Evolutionary conservation across 208 protist species (phyloP), one percentile per base, ranked within the genome.

Genomic region (Leishmania arabica): DNA sequence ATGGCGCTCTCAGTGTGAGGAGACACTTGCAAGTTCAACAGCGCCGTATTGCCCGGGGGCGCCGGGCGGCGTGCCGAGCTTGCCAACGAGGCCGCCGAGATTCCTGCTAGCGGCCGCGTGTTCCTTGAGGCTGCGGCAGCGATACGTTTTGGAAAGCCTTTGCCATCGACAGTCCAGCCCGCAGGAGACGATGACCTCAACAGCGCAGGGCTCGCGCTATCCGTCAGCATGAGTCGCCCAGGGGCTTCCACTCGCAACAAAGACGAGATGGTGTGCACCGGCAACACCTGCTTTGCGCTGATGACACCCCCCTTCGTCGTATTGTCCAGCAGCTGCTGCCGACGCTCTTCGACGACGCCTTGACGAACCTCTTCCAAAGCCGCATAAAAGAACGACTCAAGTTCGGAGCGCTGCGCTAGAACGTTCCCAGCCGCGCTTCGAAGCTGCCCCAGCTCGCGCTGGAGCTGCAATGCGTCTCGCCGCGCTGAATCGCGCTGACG

Each of bases 371-470:
- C 88, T 2, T 75, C 77, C 31, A 98, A 83, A 1, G 96, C 95
- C 3, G 89, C 89, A 78, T 95, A 82, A 85, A 98, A 98, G 76
- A 97, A 98, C 34, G 77, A 58, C 80, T 98, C 92, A 42, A 98
- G 84, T 47, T 98, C 96, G 27, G 85, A 88, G 37, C 94, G 94
- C 75, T 93, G 87, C 11, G 81, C 51, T n/a, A 98, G 66, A 53
- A 98, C 78, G 68, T 88, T 69, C n/a, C 69, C 21, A 45, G 94
- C 88, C 4, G 90, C 75, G 21, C 64, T 70, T 13, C 94, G 94
- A 53, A 98, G 78, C 71, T 91, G 84, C 40, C 72, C 65, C 21
- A 98, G 84, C n/a, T 97, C 93, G 3, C 81, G 66, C 56, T 84
- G 86, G 8, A 95, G 80, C 68, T 58, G 68, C 78, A 90, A 71